Evolutionary conservation across 495 filamentous ascomycete species (phyloP).

Genomic region (Annulohypoxylon moriforme): DNA sequence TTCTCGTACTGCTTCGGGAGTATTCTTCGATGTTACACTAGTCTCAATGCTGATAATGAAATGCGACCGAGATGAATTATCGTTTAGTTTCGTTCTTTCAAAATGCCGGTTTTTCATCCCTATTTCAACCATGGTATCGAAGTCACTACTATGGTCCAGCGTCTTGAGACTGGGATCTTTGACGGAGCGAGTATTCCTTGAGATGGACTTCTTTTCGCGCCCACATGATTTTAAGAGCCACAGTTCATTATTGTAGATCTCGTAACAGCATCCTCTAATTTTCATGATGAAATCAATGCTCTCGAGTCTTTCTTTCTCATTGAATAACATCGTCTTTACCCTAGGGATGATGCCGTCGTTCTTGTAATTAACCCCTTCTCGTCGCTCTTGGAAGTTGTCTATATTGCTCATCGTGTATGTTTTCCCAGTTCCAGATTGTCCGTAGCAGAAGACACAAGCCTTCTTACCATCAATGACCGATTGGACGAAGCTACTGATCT

Average conservation of each 20-base stretch:
- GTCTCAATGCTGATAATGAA: conserved; percentile 59
- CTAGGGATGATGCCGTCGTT: conserved; percentile 96
- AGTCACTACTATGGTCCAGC: conserved; percentile 14
- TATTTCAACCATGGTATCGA: conserved; percentile 30
- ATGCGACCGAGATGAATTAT: conserved; percentile 60
- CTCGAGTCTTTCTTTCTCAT: conserved; percentile 77
- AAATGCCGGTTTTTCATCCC: conserved; percentile 56
- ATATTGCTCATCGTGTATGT: conserved; percentile 92
- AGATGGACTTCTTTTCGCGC: conserved; percentile 79
- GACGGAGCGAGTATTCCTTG: background rate
- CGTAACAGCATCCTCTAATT: conserved; percentile 92
- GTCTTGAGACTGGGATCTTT: background rate
- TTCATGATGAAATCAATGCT: conserved; percentile 90
- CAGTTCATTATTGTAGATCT: conserved; percentile 95
- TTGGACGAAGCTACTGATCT: conserved; percentile 93
- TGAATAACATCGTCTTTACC: conserved; percentile 89
- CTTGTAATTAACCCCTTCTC: conserved; percentile 78
- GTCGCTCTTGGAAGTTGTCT: conserved; percentile 55
- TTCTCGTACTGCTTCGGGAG: conserved; percentile 79
- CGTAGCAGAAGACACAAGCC: conserved; percentile 97
- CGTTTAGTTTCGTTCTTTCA: conserved; percentile 72
- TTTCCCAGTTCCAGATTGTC: conserved; percentile 96
- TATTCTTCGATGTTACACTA: conserved; percentile 37
- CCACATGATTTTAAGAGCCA: conserved; percentile 83
- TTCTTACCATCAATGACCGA: conserved; percentile 95